Evolutionary conservation across 257 asterid genomes (phyloP), one percentile per base, ranked within the genome.

Genomic region (Datura wrightii): DNA sequence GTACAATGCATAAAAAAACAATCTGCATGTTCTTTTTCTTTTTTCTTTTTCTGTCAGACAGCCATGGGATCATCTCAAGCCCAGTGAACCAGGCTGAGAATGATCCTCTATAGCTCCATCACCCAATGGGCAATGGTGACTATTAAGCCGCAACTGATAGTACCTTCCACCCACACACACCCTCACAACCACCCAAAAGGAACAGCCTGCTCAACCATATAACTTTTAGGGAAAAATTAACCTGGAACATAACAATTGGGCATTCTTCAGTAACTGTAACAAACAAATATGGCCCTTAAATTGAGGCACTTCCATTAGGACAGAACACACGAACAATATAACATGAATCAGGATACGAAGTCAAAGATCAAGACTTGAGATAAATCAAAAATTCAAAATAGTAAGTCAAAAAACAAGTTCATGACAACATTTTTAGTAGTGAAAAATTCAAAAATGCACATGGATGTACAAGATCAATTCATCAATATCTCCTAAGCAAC

Each of bases 131-230:
- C 31, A 24, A 24, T 24, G 31, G 31, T 24, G 31, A 24, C 31
- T 24, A 24, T 24, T 24, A 24, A 24, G 0, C 36, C 5, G 5
- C 36, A 58, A n/a, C 31, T 58, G 65, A 58, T 39, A 69, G 78
- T 3, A 16, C 19, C 58, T 48, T 74, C 80, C 80, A 74, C 39
- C 79, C 18, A 71, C 58, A 72, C 60, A 24, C 31, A 24, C 31
- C 31, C 31, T 24, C 31, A 24, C 81, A 48, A 24, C 46, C 42
- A 60, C 82, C 60, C 13, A 50, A 50, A 37, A 50, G 31, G 46
- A 76, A 76, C 63, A 50, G 31, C 62, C 62, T 76, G 62, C 82
- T 76, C 82, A 76, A 76, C 82, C n/a, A 76, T 76, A 52, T 13
- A 31, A 50, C n/a, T 50, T 48, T 31, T 50, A 31, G 24, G 15